Evolutionary conservation across 352 stramenopile genomes (phyloP).

Genomic region (Aphanomyces stellatus): DNA sequence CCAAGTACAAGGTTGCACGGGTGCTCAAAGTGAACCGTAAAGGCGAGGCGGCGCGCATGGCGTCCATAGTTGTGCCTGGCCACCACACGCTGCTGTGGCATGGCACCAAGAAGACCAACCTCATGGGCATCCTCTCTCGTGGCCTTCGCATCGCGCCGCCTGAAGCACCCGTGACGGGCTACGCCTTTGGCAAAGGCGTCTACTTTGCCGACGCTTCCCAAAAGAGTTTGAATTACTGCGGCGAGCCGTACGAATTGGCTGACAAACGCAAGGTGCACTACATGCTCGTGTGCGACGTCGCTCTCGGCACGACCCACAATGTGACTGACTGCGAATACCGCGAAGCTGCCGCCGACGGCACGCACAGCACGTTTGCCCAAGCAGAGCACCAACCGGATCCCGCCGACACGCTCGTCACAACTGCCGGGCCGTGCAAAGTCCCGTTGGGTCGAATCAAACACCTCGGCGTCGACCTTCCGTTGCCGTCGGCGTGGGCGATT

Average conservation of each 20-base stretch:
- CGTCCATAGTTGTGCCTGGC: constrained; percentile 20
- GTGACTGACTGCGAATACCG: constrained; percentile 11
- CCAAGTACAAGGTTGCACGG: constrained; percentile 46
- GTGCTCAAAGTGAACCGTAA: constrained; percentile 54
- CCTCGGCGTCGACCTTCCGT: constrained; percentile 35
- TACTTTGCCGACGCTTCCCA: constrained; percentile 75
- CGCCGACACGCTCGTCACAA: constrained; percentile 38
- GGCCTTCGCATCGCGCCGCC: constrained; percentile 79
- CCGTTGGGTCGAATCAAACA: constrained; percentile 41
- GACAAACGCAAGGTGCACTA: constrained; percentile 51
- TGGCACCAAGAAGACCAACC: constrained; percentile 69
- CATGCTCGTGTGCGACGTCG: constrained; percentile 65
- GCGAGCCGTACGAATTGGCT: constrained; percentile 39
- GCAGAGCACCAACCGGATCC: constrained; percentile 43
- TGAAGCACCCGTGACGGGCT: constrained; percentile 71
- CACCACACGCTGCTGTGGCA: constrained; percentile 76
- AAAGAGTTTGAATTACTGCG: constrained; percentile 77
- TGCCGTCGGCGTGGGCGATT: constrained; percentile 8
- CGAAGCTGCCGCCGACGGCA: constrained; percentile 29
- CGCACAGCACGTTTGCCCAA: constrained; percentile 55
- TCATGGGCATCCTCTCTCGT: constrained; percentile 79
- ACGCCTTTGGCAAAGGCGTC: constrained; percentile 77
- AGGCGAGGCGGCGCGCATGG: constrained; percentile 46
- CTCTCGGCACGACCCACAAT: constrained; percentile 37
- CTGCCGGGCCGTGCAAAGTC: constrained; percentile 38